These are phyloP conservation scores for Globisporangium viniferum DNA, from an alignment of 352 stramenopile species.

Conservation along the genomic window DNA sequence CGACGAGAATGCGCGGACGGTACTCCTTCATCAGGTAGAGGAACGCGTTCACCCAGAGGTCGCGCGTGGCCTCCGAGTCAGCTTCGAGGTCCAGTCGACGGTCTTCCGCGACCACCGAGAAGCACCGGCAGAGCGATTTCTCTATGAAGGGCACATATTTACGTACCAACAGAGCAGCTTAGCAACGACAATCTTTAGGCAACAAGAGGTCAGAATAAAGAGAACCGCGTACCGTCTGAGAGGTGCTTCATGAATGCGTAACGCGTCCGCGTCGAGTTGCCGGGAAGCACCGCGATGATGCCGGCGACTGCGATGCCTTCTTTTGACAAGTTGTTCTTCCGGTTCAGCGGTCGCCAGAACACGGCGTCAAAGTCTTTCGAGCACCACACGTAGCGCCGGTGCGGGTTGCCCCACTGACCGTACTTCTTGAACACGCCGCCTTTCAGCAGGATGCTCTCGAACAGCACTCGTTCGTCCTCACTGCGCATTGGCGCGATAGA, in stretches of 20 bases:
- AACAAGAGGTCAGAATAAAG: background rate
- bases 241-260: constrained; percentile 81
- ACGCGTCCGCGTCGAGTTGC: constrained; percentile 52
- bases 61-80: constrained; percentile 59
- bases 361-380: constrained; percentile 59
- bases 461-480: constrained; percentile 42
- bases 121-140: constrained; percentile 60
- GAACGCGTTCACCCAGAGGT: constrained; percentile 60
- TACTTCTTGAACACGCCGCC: constrained; percentile 77
- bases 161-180: background rate
- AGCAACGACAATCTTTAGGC: background rate
- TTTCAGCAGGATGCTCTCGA: constrained; percentile 60
- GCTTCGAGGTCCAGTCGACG: constrained; percentile 65
- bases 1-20: constrained; percentile 47
- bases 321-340: constrained; percentile 58
- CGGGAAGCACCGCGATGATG: constrained; percentile 51
- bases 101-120: constrained; percentile 65
- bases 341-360: constrained; percentile 68
- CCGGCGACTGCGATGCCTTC: constrained; percentile 43
- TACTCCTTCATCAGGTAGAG: constrained; percentile 49
- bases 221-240: constrained; percentile 40
- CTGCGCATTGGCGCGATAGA: background rate
- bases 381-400: constrained; percentile 71
- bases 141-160: constrained; percentile 27
- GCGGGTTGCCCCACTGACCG: constrained; percentile 70